Conservation (phyloP, 305 asterid species). For the Fraxinus paxiana region DNA sequence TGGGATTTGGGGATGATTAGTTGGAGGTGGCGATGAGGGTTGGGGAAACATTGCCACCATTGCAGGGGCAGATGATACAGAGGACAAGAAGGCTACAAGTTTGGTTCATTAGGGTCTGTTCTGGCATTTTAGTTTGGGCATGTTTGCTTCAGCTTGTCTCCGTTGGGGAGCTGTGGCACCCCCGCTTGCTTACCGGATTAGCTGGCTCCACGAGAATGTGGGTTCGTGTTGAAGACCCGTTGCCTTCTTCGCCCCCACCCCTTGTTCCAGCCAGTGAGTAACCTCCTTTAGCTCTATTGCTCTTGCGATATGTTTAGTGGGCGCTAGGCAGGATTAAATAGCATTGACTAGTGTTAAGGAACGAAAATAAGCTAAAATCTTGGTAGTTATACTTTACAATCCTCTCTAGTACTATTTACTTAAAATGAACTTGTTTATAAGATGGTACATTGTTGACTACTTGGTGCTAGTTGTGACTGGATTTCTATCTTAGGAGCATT, state of each 20-base stretch:
- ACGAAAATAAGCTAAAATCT: not conserved
- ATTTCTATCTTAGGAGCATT: not conserved
- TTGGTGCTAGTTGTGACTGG: not conserved
- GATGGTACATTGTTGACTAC: constrained; percentile 1
- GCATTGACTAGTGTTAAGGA: not conserved
- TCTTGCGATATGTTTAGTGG: not conserved
- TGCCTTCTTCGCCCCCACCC: constrained; percentile 39
- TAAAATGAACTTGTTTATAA: constrained; percentile 11
- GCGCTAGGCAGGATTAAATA: not conserved
- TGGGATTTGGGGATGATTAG: constrained; percentile 31
- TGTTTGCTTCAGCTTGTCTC: constrained; percentile 83
- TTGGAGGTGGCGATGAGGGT: constrained; percentile 32
- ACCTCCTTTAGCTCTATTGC: constrained; percentile 22
- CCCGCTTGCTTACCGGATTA: constrained; percentile 53
- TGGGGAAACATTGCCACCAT: constrained; percentile 34
- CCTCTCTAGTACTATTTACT: not conserved
- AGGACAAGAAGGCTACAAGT: constrained; percentile 63
- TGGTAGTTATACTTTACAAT: not conserved
- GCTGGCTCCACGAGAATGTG: constrained; percentile 38
- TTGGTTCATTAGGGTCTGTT: constrained; percentile 88
- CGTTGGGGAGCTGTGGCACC: constrained; percentile 81
- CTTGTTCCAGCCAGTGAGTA: constrained; percentile 66
- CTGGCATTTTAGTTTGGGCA: constrained; percentile 83
- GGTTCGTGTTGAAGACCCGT: constrained; percentile 39
- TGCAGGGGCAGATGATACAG: constrained; percentile 58